Evolutionary conservation across 139 green algal species (phyloP).

Genomic region (Eudorina sp.): DNA sequence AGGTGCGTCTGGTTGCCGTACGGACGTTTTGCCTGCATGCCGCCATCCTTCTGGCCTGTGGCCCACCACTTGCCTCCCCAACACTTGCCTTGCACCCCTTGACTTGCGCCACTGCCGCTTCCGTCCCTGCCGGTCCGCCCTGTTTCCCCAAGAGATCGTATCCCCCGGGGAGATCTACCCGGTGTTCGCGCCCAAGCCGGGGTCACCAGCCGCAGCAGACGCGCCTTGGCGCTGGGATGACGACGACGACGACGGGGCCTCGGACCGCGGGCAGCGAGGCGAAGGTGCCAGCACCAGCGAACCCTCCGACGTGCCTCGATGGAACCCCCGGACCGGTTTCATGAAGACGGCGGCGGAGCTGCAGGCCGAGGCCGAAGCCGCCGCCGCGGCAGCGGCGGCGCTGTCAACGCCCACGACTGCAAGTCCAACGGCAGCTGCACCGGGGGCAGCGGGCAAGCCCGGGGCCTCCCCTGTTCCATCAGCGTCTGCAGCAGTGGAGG

Average conservation of each 20-base stretch:
- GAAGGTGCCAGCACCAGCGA: conserved; percentile 17
- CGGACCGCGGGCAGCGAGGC: too few relatives aligned
- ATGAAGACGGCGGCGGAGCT: conserved; percentile 52
- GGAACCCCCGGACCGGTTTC: conserved; percentile 70
- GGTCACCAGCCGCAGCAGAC: background rate
- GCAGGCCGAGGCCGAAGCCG: conserved; percentile 28
- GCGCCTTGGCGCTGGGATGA: conserved; percentile 50
- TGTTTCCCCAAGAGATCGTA: background rate
- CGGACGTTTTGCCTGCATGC: too few relatives aligned
- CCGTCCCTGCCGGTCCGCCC: too few relatives aligned
- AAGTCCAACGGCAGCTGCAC: background rate
- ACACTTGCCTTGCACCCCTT: too few relatives aligned
- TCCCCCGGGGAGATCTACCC: conserved; percentile 42
- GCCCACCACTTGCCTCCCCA: background rate
- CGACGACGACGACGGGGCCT: background rate
- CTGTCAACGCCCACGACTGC: background rate
- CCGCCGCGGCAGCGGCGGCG: background rate
- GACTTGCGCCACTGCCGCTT: too few relatives aligned
- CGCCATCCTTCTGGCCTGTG: too few relatives aligned
- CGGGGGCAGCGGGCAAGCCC: background rate
- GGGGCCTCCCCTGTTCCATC: background rate
- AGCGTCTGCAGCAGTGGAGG: background rate
- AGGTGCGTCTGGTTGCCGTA: background rate
- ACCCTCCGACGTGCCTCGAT: conserved; percentile 33
- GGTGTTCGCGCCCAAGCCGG: conserved; percentile 49